A percentile compares a stretch with the other conserved stretches of the same genome.
Conservation (phyloP, 2,329 filamentous ascomycete species). For the Arthrocladium fulminans region DNA sequence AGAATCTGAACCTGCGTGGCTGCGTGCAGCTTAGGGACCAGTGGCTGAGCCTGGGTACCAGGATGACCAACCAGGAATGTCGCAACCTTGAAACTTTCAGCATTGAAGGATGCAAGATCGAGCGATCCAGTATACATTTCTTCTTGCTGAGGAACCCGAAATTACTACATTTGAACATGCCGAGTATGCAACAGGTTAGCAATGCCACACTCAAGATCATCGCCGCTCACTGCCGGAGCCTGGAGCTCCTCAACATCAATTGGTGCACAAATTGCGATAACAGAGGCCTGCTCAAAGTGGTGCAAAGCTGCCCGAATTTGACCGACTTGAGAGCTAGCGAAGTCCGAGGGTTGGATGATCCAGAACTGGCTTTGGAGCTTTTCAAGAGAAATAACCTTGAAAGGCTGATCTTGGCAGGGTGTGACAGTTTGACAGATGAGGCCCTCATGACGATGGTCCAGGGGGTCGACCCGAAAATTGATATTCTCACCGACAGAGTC, state of each 20-base stretch:
- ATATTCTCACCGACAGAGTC: constrained; percentile 67
- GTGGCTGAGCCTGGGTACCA: constrained; percentile 59
- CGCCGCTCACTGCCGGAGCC: constrained; percentile 64
- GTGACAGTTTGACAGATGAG: constrained; percentile 66
- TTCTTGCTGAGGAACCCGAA: constrained; percentile 68
- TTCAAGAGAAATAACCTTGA: constrained; percentile 76
- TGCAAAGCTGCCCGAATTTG: constrained; percentile 63
- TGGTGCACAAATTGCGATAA: constrained; percentile 87
- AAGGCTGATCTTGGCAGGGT: constrained; percentile 71
- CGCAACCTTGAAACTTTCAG: constrained; percentile 80
- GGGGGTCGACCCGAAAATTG: constrained; percentile 66
- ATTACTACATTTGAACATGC: constrained; percentile 77
- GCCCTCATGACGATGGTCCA: constrained; percentile 65
- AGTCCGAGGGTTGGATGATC: constrained; percentile 67
- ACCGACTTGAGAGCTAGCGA: constrained; percentile 76
- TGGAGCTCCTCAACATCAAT: constrained; percentile 82
- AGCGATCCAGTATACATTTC: constrained; percentile 68
- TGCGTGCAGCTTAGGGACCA: constrained; percentile 82
- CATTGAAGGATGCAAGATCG: constrained; percentile 80
- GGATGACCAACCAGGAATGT: constrained; percentile 65
- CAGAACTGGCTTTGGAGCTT: constrained; percentile 61
- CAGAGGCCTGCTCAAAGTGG: constrained; percentile 61
- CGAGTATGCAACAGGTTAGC: constrained; percentile 67
- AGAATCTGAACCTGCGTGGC: constrained; percentile 79
- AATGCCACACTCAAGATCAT: constrained; percentile 84